Conservation (phyloP, 2,329 filamentous ascomycete genomes). For the Aureobasidium namibiae region DNA sequence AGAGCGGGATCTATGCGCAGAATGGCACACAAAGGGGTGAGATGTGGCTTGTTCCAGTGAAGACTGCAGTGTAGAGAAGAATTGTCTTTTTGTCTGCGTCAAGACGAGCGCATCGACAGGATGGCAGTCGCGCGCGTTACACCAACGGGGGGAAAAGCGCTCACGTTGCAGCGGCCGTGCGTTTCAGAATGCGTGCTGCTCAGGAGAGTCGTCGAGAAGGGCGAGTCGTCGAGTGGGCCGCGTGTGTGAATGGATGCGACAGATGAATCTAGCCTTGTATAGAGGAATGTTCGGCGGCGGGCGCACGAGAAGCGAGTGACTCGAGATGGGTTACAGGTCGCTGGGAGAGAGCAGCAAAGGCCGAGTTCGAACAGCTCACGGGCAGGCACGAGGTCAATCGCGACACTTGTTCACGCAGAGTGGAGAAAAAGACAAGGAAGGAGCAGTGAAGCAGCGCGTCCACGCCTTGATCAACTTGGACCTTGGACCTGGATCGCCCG, state of each 20-base stretch:
- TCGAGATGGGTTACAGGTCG: not conserved
- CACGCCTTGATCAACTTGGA: constrained; percentile 9
- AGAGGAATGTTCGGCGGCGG: constrained; percentile 1
- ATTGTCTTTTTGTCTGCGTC: constrained; percentile 3
- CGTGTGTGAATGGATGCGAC: not conserved
- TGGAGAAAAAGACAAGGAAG: constrained; percentile 7
- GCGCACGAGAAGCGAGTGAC: constrained; percentile 7
- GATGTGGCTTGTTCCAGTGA: not conserved
- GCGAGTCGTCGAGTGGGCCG: not conserved
- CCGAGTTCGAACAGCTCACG: not conserved
- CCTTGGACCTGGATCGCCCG: constrained; percentile 11
- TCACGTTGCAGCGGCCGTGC: constrained; percentile 13
- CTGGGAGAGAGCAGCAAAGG: not conserved
- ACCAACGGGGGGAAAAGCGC: constrained; percentile 8
- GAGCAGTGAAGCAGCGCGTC: constrained; percentile 5
- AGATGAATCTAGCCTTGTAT: not conserved
- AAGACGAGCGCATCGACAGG: constrained; percentile 2
- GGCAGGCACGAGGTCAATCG: not conserved
- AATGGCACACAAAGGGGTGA: not conserved
- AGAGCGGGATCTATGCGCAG: not conserved
- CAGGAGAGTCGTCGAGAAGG: not conserved
- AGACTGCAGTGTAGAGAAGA: not conserved
- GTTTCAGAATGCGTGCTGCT: not conserved
- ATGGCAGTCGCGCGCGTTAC: constrained; percentile 12
- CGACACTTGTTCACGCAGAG: constrained; percentile 8